Evolutionary conservation across 257 asterid genomes (phyloP), one percentile per base, ranked within the genome.

Genomic region (Primulina eburnea): DNA sequence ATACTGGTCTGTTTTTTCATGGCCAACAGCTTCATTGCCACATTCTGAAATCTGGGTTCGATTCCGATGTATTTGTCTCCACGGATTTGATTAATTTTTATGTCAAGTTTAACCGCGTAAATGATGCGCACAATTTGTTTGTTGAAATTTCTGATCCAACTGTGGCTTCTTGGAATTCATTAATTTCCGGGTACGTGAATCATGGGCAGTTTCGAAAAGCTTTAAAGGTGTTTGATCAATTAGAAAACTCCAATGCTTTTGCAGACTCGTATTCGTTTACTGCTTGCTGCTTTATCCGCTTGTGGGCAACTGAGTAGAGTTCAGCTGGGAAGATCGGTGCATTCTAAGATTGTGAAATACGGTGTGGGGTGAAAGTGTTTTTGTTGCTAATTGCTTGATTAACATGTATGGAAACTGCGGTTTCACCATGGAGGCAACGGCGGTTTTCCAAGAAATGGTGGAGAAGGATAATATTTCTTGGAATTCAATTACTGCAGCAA

Each of bases 341-440:
- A 90, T 62, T 84, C 98, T 77, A 87, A 83, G 85, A 85, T 90
- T 66, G 81, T 90, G 73, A 93, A 82, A 57, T 72, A 81, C 29
- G 97, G 98, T 0, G 85, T 33, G 17, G 86, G 70, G 7, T 62
- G 78, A 38, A 38, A 80, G 79, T 65, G 68, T 72, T 67, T 65
- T 81, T 64, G 87, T 83, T 20, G 71, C 76, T 0, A 86, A 86
- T 67, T 83, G 87, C 78, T 80, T 84, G 86, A 85, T 87, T 60
- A 90, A 84, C 71, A 82, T 89, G 92, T 93, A 93, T 63, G 98
- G 97, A 37, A 92, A 90, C 77, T 93, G 98, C 68, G 87, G 86
- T 17, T 78, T 5, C 17, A 79, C 68, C 29, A 67, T 71, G 4
- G 92, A 86, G 34, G 85, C 95, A 2, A 76, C 65, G 33, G 60